Evolutionary conservation across 768 basidiomycete species (phyloP).

Genomic region (Collybiopsis confluens): DNA sequence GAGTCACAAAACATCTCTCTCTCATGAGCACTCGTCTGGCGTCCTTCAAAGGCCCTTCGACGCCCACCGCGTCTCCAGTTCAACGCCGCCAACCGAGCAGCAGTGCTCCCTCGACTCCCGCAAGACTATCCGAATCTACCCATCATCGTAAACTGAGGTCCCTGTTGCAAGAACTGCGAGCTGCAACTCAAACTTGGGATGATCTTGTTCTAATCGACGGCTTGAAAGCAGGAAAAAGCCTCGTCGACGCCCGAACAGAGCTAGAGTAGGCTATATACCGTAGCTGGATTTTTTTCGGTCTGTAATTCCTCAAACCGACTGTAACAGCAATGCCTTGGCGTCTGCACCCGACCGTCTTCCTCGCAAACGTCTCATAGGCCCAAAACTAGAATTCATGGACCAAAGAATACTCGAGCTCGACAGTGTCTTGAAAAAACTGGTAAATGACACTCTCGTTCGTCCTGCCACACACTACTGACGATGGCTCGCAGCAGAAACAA

Average conservation of each 20-base stretch:
- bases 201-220: slow-evolving; percentile 79
- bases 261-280: slow-evolving; percentile 62
- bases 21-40: slow-evolving; percentile 47
- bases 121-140: slow-evolving; percentile 64
- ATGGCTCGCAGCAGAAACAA: slow-evolving; percentile 74
- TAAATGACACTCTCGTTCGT: too few species aligned
- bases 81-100: slow-evolving; percentile 31
- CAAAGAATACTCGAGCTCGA: slow-evolving; percentile 57
- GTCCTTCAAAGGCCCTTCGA: slow-evolving; percentile 78
- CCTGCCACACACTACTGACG: too few species aligned
- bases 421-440: slow-evolving; percentile 57
- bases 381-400: slow-evolving; percentile 68
- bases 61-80: slow-evolving; percentile 66
- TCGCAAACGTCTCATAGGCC: slow-evolving; percentile 52
- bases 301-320: too few species aligned
- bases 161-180: slow-evolving; percentile 62
- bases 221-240: slow-evolving; percentile 62
- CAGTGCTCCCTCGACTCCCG: slow-evolving; percentile 40
- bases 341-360: slow-evolving; percentile 55
- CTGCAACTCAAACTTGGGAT: slow-evolving; percentile 72
- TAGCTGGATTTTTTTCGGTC: too few species aligned
- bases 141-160: slow-evolving; percentile 76
- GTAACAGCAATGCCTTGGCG: slow-evolving; percentile 66
- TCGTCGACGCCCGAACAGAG: slow-evolving; percentile 79
- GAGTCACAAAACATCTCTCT: not conserved